These are phyloP conservation scores for Cordyceps cateniannulata DNA, from an alignment of 2,329 filamentous ascomycete species.

Conservation along the genomic window DNA sequence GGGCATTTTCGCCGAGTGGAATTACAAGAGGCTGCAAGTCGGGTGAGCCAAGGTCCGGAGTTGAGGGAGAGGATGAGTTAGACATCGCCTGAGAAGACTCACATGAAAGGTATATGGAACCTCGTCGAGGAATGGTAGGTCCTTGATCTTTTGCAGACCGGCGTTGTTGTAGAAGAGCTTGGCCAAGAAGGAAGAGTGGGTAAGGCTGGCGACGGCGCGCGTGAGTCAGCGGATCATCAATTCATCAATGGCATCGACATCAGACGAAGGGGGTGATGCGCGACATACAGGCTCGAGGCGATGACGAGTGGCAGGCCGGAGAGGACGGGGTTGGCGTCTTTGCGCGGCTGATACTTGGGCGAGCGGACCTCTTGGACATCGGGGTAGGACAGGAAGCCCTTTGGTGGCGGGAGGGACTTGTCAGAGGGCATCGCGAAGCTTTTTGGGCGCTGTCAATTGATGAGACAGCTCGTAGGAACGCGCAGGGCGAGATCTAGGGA, in stretches of 20 bases:
- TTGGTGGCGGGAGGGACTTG: background rate
- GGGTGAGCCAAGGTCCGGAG: background rate
- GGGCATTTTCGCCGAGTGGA: conserved; percentile 35
- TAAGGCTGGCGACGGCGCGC: conserved; percentile 40
- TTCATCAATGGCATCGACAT: background rate
- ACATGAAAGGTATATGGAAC: conserved; percentile 43
- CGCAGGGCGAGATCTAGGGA: background rate
- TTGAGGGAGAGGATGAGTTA: background rate
- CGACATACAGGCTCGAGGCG: conserved; percentile 7
- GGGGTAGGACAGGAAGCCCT: conserved; percentile 8
- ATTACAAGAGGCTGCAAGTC: conserved; percentile 48
- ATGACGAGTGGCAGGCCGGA: conserved; percentile 3
- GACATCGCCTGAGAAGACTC: conserved; percentile 5
- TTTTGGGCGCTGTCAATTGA: background rate
- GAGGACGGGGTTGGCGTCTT: conserved; percentile 10
- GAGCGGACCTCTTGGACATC: background rate
- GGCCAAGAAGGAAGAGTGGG: conserved; percentile 54
- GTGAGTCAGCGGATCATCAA: background rate
- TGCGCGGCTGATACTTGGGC: conserved; percentile 5
- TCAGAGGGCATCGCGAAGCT: background rate
- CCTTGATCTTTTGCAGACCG: conserved; percentile 41
- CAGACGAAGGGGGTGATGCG: background rate
- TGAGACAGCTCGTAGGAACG: background rate
- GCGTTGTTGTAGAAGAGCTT: conserved; percentile 65
- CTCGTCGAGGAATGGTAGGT: conserved; percentile 40